A percentile compares a stretch with the other conserved stretches of the same genome.
These are phyloP conservation scores for Yamadazyma kitorensis DNA, from an alignment of 805 yeast species.

Conservation along the genomic window DNA sequence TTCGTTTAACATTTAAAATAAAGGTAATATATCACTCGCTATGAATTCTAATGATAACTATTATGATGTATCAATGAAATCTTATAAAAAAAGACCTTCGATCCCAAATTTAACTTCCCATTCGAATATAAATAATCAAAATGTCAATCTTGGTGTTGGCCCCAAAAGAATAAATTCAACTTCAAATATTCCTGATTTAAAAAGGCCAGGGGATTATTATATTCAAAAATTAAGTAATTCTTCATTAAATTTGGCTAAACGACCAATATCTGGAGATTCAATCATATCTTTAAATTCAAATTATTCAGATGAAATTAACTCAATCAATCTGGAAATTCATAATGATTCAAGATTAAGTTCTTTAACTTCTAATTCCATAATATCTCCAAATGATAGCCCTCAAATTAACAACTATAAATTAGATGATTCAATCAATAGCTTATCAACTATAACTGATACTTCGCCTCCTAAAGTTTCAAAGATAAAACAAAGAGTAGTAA, in stretches of 20 bases:
- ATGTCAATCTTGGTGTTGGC: conserved; percentile 3
- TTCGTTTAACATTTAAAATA: too few relatives aligned
- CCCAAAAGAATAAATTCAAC: conserved; percentile 10
- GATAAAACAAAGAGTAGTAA: too few relatives aligned
- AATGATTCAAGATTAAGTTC: conserved; percentile 39
- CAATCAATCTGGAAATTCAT: conserved; percentile 27
- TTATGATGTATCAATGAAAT: conserved; percentile 21
- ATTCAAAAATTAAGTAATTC: conserved; percentile 28
- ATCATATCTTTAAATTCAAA: conserved; percentile 29
- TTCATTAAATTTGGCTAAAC: conserved; percentile 15
- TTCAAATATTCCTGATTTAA: conserved; percentile 11
- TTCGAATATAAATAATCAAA: background rate
- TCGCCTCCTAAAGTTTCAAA: conserved; percentile 11
- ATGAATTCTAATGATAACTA: conserved; percentile 19
- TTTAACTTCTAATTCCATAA: conserved; percentile 23
- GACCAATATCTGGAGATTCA: conserved; percentile 36
- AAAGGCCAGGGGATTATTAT: conserved; percentile 42
- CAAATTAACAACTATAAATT: conserved; percentile 11
- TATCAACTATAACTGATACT: conserved; percentile 12
- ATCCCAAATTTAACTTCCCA: conserved; percentile 3
- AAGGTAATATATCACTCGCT: conserved; percentile 1
- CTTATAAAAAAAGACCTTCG: conserved; percentile 17
- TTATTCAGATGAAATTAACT: conserved; percentile 33
- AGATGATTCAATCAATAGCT: conserved; percentile 11
- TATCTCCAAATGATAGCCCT: conserved; percentile 21